phyloP scores from a whole-genome alignment of 805 yeast species.

The Schwanniomyces vanrijiae region DNA sequence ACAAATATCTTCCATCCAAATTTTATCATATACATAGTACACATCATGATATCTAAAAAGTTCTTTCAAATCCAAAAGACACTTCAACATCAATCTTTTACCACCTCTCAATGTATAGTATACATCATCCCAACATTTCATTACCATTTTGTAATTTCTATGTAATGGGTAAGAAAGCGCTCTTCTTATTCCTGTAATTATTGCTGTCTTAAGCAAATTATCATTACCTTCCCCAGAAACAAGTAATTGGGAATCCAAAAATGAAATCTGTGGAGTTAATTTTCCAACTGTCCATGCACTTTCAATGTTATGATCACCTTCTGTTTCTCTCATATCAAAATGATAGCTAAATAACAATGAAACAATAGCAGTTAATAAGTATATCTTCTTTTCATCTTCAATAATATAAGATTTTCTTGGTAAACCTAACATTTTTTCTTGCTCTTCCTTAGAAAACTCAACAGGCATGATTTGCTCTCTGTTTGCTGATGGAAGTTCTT shows the following conservation, averaged over 20 bases:
- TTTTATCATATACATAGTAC: slow-evolving; percentile 78
- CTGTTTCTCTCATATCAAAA: slow-evolving; percentile 74
- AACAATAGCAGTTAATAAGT: slow-evolving; percentile 62
- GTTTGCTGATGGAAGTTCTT: slow-evolving; percentile 21
- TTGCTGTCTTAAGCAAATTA: slow-evolving; percentile 49
- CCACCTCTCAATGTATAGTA: slow-evolving; percentile 67
- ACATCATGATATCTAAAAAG: slow-evolving; percentile 80
- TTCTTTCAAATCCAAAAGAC: slow-evolving; percentile 62
- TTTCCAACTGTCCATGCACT: slow-evolving; percentile 95
- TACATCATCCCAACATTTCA: slow-evolving; percentile 74
- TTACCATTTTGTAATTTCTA: slow-evolving; percentile 61
- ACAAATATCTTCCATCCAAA: slow-evolving; percentile 74
- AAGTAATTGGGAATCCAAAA: slow-evolving; percentile 61
- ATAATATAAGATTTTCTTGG: slow-evolving; percentile 65
- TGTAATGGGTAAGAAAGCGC: slow-evolving; percentile 80
- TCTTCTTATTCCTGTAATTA: slow-evolving; percentile 66
- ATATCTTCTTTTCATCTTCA: slow-evolving; percentile 45
- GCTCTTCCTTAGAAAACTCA: slow-evolving; percentile 59
- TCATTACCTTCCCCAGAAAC: slow-evolving; percentile 16
- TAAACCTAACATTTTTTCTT: slow-evolving; percentile 63
- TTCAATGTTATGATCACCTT: slow-evolving; percentile 72
- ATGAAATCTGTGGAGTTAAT: slow-evolving; percentile 73
- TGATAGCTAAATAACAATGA: slow-evolving; percentile 70
- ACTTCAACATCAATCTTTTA: slow-evolving; percentile 59
- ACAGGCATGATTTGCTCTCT: slow-evolving; percentile 36